phyloP scores from a whole-genome alignment of 768 basidiomycete species.

The Mycena leptocephala region DNA sequence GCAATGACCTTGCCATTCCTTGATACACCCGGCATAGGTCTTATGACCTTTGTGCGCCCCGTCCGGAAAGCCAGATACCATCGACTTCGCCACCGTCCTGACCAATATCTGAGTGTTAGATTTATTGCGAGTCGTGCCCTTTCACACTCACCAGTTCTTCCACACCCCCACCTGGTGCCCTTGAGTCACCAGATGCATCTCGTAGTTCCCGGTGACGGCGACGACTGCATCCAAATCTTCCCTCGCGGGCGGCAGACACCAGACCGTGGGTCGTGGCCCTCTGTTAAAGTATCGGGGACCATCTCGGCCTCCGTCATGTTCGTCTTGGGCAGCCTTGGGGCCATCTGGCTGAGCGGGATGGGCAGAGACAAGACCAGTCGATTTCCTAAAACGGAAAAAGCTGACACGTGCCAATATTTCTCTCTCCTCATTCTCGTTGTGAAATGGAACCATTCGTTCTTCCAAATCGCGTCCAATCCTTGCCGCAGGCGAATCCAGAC shows the following conservation, averaged over 20 bases:
- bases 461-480: no score
- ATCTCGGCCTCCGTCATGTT: neutral
- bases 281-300: neutral
- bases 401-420: no score
- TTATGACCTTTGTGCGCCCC: neutral
- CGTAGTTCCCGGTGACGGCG: neutral
- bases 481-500: no score
- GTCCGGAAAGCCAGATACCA: neutral
- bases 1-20: neutral
- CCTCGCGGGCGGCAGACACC: neutral
- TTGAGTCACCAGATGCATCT: neutral
- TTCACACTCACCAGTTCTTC: conserved; percentile 1
- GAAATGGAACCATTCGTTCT: no score
- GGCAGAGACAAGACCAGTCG: no score
- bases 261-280: neutral
- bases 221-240: neutral
- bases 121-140: no score
- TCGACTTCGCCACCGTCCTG: neutral
- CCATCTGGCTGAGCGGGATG: no score
- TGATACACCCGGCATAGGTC: neutral
- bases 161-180: neutral
- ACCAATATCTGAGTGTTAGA: no score
- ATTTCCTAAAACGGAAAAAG: no score
- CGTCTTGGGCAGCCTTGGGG: no score
- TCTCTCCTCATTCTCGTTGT: no score